Evolutionary conservation across 257 asterid genomes (phyloP).

Genomic region (Solanum clarkiae): DNA sequence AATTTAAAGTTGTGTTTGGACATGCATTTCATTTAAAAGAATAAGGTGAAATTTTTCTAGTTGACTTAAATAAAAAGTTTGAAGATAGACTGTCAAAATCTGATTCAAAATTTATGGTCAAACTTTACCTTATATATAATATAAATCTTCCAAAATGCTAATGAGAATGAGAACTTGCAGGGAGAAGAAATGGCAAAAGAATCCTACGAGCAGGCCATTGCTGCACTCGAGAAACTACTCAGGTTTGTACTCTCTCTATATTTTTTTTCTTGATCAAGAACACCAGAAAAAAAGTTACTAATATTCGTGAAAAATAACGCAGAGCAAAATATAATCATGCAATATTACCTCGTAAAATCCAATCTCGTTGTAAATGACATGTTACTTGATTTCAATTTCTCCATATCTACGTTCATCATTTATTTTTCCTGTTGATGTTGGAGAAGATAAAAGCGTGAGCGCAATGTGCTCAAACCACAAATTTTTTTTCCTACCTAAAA

Average conservation of each 20-base stretch:
- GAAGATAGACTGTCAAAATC: neutral
- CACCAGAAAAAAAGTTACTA: neutral
- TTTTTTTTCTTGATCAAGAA: neutral
- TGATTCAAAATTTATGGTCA: neutral
- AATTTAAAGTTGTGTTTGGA: too few species aligned
- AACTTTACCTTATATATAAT: neutral
- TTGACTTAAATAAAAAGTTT: too few species aligned
- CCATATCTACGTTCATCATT: neutral
- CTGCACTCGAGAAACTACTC: slow-evolving; percentile 69
- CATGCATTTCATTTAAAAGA: too few species aligned
- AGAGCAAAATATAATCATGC: neutral
- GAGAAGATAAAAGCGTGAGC: neutral
- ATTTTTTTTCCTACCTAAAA: neutral
- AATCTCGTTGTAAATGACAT: neutral
- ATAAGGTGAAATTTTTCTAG: too few species aligned
- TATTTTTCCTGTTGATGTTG: too few species aligned
- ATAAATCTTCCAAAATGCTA: neutral
- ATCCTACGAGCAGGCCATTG: slow-evolving; percentile 69
- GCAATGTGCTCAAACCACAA: neutral
- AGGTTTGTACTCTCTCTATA: slow-evolving; percentile 24
- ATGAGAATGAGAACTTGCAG: slow-evolving; percentile 26
- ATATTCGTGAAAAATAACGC: neutral
- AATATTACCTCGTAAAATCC: neutral
- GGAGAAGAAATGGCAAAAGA: slow-evolving; percentile 71
- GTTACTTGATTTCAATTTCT: neutral